phyloP scores from a whole-genome alignment of 2,329 filamentous ascomycete species.

The Talaromyces piceae region DNA sequence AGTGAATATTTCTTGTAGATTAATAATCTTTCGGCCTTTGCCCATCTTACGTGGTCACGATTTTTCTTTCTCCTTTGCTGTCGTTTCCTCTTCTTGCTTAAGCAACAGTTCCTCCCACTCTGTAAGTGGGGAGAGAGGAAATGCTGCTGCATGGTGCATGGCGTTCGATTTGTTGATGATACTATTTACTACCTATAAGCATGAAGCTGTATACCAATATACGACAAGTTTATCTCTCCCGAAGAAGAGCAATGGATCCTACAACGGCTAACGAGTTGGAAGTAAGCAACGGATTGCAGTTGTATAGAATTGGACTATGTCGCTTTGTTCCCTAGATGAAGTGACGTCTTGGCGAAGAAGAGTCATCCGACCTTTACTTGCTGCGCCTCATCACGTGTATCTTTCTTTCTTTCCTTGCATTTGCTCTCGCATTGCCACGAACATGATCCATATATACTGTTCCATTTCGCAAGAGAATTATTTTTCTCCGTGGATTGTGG shows the following conservation, averaged over 20 bases:
- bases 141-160: conserved; percentile 10
- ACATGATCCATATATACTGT: background rate
- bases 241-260: background rate
- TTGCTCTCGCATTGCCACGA: background rate
- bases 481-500: background rate
- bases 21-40: background rate
- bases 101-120: conserved; percentile 1
- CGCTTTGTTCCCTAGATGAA: background rate
- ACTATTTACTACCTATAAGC: conserved; percentile 4
- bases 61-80: conserved; percentile 6
- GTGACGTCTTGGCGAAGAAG: background rate
- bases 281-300: background rate
- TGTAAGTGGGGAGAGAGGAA: conserved; percentile 1
- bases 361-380: background rate
- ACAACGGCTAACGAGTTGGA: background rate
- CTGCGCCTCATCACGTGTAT: conserved; percentile 10
- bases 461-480: background rate
- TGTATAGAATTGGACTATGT: background rate
- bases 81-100: background rate
- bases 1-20: conserved; percentile 42
- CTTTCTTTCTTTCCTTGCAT: background rate
- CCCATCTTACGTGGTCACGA: conserved; percentile 7
- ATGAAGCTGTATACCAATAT: conserved; percentile 11
- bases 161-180: conserved; percentile 8
- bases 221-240: conserved; percentile 1